Evolutionary conservation across 2,329 filamentous ascomycete genomes (phyloP).

Genomic region (Penicillium olsonii): DNA sequence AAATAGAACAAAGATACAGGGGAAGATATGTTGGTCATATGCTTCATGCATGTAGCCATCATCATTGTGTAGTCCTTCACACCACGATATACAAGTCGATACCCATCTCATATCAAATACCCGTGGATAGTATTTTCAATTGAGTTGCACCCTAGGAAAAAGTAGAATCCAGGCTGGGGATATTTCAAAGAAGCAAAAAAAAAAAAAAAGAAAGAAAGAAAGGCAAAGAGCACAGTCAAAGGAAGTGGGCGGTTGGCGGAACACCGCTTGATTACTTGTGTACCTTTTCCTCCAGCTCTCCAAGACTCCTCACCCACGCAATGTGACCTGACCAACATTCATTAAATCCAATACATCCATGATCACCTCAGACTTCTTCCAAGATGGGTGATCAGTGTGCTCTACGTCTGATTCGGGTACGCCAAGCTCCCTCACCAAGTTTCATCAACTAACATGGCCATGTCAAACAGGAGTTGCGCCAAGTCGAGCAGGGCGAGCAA

Average conservation of each 20-base stretch:
- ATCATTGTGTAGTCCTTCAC: background rate
- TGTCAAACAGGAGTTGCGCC: constrained; percentile 17
- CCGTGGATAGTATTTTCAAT: no score
- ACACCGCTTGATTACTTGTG: background rate
- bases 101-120: no score
- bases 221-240: background rate
- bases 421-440: background rate
- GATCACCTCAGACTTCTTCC: background rate
- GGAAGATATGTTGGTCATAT: background rate
- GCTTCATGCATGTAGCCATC: background rate
- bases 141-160: no score
- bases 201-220: background rate
- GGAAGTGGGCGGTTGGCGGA: background rate
- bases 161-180: no score
- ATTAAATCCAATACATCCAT: background rate
- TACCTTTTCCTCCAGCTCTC: background rate
- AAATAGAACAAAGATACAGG: no score
- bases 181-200: background rate
- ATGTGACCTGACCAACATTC: background rate
- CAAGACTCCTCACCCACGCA: background rate
- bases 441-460: background rate
- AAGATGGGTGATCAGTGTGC: constrained; percentile 18
- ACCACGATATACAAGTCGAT: no score
- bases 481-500: constrained; percentile 14
- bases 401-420: constrained; percentile 18